phyloP scores from a whole-genome alignment of 495 filamentous ascomycete genomes.

The Penicillium ucsense region DNA sequence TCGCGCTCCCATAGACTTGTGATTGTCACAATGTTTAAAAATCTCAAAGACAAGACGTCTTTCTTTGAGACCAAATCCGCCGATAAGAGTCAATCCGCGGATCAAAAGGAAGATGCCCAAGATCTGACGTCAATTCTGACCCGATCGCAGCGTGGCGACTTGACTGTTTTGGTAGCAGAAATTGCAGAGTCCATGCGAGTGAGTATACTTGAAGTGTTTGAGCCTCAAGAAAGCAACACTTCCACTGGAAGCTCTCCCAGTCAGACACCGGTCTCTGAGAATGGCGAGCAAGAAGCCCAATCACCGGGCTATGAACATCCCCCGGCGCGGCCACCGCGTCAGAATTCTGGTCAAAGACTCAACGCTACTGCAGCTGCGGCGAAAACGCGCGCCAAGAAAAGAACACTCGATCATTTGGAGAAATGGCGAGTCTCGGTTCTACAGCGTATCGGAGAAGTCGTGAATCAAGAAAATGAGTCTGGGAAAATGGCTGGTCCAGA shows the following conservation, averaged over 20 bases:
- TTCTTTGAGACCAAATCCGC: slow-evolving; percentile 24
- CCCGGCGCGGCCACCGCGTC: not conserved
- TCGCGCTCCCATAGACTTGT: no score
- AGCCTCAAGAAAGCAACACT: slow-evolving; percentile 9
- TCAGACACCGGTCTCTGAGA: slow-evolving; percentile 1
- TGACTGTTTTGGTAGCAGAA: slow-evolving; percentile 37
- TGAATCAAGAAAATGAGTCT: slow-evolving; percentile 46
- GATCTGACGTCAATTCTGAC: slow-evolving; percentile 42
- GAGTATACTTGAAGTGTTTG: slow-evolving; percentile 30
- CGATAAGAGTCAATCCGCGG: slow-evolving; percentile 9
- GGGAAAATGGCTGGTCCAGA: slow-evolving; percentile 5
- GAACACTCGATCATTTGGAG: slow-evolving; percentile 47
- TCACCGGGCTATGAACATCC: not conserved
- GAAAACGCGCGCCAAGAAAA: slow-evolving; percentile 22
- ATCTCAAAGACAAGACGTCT: slow-evolving; percentile 29
- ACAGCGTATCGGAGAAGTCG: slow-evolving; percentile 52
- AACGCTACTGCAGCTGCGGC: not conserved
- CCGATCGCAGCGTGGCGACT: slow-evolving; percentile 38
- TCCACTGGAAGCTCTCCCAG: not conserved
- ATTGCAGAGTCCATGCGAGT: slow-evolving; percentile 37
- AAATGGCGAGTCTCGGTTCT: slow-evolving; percentile 55
- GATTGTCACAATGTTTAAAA: slow-evolving; percentile 25
- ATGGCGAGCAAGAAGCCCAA: slow-evolving; percentile 7
- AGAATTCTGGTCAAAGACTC: not conserved
- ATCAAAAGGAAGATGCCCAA: slow-evolving; percentile 23